Conservation (phyloP, 2,329 filamentous ascomycete genomes). For the Ophiosphaerella narmari region DNA sequence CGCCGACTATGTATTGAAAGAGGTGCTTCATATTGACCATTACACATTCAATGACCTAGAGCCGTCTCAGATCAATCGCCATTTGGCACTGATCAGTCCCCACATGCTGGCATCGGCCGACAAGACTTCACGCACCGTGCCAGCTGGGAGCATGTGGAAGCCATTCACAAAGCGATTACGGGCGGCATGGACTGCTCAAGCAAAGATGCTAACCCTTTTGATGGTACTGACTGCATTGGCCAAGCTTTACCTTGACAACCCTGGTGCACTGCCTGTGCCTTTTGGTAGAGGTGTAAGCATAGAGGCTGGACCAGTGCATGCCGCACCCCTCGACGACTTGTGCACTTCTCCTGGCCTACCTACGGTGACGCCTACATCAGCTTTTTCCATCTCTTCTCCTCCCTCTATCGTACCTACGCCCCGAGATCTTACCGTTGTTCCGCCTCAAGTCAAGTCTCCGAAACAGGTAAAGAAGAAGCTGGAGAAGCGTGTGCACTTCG, state of each 20-base stretch:
- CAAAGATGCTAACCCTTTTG: conserved; percentile 11
- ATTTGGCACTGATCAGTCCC: conserved; percentile 40
- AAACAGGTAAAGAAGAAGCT: conserved; percentile 14
- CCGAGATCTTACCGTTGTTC: conserved; percentile 23
- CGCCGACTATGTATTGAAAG: conserved; percentile 31
- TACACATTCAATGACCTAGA: conserved; percentile 41
- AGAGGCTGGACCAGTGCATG: conserved; percentile 2
- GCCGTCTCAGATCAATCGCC: conserved; percentile 44
- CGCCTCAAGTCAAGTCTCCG: conserved; percentile 10
- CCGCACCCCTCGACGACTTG: conserved; percentile 3
- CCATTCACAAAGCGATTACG: conserved; percentile 10
- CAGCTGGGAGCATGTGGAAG: conserved; percentile 7
- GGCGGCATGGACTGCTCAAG: neutral
- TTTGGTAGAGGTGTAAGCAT: conserved; percentile 10
- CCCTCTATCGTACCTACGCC: conserved; percentile 8
- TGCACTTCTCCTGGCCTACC: conserved; percentile 7
- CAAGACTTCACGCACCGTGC: conserved; percentile 5
- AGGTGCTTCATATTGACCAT: conserved; percentile 40
- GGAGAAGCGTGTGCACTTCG: conserved; percentile 50
- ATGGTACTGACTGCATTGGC: conserved; percentile 24
- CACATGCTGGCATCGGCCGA: conserved; percentile 13
- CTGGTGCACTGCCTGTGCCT: conserved; percentile 15
- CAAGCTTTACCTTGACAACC: conserved; percentile 18
- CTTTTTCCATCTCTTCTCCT: conserved; percentile 1
- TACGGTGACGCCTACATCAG: conserved; percentile 4